Conservation (phyloP, 1,284 basidiomycete species). For the Cystobasidium sp. region DNA sequence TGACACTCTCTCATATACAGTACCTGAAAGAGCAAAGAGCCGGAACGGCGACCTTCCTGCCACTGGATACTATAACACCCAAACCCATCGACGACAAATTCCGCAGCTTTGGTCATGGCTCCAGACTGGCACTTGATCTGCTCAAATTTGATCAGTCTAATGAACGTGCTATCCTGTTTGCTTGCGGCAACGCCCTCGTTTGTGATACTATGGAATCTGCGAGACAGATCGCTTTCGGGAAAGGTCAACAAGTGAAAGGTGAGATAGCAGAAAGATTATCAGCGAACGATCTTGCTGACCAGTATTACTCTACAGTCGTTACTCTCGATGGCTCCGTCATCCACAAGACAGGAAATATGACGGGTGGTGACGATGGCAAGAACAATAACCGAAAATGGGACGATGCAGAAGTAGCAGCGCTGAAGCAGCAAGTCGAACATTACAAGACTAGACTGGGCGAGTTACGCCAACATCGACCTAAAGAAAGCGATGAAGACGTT, state of each 20-base stretch:
- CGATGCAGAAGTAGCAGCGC: conserved; percentile 73
- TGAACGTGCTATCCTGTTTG: conserved; percentile 93
- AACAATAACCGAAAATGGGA: conserved; percentile 80
- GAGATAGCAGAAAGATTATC: conserved; percentile 48
- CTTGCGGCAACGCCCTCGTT: conserved; percentile 91
- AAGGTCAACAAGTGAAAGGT: conserved; percentile 95
- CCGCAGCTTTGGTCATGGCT: conserved; percentile 86
- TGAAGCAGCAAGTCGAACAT: conserved; percentile 40
- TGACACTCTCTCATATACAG: conserved; percentile 57
- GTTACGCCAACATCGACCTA: conserved; percentile 69
- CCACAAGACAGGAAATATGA: conserved; percentile 96
- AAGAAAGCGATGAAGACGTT: conserved; percentile 73
- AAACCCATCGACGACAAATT: conserved; percentile 94
- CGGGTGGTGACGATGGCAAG: conserved; percentile 83
- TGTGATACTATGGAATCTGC: conserved; percentile 95
- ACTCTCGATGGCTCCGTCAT: conserved; percentile 96
- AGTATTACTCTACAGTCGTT: conserved; percentile 67
- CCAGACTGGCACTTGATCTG: conserved; percentile 90
- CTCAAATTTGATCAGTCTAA: conserved; percentile 84
- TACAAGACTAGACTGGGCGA: conserved; percentile 35
- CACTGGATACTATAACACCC: conserved; percentile 92
- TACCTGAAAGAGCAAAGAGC: conserved; percentile 94
- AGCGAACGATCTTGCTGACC: background rate
- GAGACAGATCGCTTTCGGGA: conserved; percentile 86
- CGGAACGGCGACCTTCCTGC: conserved; percentile 95